Conservation (phyloP, 768 basidiomycete genomes). For the Amanita exitialis region DNA sequence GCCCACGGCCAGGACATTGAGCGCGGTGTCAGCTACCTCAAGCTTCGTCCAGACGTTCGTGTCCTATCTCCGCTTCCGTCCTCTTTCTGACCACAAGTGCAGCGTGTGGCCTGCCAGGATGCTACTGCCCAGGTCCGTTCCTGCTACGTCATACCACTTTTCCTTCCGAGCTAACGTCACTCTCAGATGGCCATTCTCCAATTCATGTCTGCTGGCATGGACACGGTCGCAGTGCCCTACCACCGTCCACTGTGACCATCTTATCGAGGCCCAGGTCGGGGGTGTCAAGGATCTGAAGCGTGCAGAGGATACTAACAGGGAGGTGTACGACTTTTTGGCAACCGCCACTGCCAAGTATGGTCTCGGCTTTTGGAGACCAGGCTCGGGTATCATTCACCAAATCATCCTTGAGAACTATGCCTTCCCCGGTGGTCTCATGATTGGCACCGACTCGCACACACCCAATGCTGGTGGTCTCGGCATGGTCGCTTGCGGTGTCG, state of each 20-base stretch:
- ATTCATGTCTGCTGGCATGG: conserved; percentile 99
- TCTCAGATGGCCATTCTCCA: conserved; percentile 95
- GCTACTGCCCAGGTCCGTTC: conserved; percentile 69
- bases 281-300: conserved; percentile 90
- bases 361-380: conserved; percentile 99
- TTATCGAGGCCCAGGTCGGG: conserved; percentile 95
- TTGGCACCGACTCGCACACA: conserved; percentile 98
- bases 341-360: conserved; percentile 98
- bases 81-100: conserved; percentile 8
- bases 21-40: conserved; percentile 91
- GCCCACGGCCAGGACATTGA: conserved; percentile 84
- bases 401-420: conserved; percentile 99
- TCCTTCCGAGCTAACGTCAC: conserved; percentile 11
- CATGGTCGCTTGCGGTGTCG: conserved; percentile 99
- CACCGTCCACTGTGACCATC: conserved; percentile 98
- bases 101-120: conserved; percentile 90
- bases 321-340: conserved; percentile 98
- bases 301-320: conserved; percentile 90
- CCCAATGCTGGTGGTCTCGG: conserved; percentile 99
- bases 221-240: conserved; percentile 95
- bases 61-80: conserved; percentile 3
- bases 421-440: conserved; percentile 98
- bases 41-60: conserved; percentile 93
- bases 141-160: conserved; percentile 9
- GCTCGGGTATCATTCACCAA: conserved; percentile 98